Evolutionary conservation across 331 rosid genomes (phyloP), one percentile per base, ranked within the genome.

Genomic region (Pyracantha coccinea): DNA sequence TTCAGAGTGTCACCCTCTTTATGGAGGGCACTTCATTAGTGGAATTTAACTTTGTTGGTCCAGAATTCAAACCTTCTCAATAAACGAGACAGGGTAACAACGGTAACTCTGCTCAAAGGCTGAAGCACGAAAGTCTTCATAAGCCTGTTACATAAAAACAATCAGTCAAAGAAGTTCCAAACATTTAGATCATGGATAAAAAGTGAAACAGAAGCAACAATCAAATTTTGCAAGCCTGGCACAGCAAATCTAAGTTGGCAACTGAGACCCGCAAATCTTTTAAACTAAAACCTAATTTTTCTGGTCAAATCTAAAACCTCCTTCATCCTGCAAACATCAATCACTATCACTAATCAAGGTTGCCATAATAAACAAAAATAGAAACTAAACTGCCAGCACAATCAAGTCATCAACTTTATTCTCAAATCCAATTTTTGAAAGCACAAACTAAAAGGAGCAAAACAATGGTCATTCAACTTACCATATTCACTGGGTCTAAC

Each of bases 61-160:
- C 13, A 61, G 23, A 45, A 50, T n/a, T 32, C 32, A 68, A 76
- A 84, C 90, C 88, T 77, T 86, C 2, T 80, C 72, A 19, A 80
- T 75, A 31, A 38, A 16, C 1, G 85, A 76, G 29, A 78, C 69
- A 41, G 85, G 75, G 70, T 54, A 80, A 54, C 85, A 84, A 27
- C 57, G 75, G 58, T 86, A 82, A 47, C 15, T 28, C 54, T 84
- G 80, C 71, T 80, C 75, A 74, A 84, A 86, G 61, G 58, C 19
- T 52, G 77, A 78, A 63, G 12, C 4, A 19, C 17, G 20, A 31
- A 11, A 27, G 20, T 74, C 54, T 75, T 57, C 54, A 25, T 47
- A 65, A 66, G 78, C 84, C 86, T 79, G 58, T 25, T 25, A 71
- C 32, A 54, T 16, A 5, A 64, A 74, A 73, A 63, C 4, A 62